Percentiles rank a stretch among this genome's conserved stretches.
Evolutionary conservation across 2,329 filamentous ascomycete genomes (phyloP).

Genomic region (Fusarium sp.): DNA sequence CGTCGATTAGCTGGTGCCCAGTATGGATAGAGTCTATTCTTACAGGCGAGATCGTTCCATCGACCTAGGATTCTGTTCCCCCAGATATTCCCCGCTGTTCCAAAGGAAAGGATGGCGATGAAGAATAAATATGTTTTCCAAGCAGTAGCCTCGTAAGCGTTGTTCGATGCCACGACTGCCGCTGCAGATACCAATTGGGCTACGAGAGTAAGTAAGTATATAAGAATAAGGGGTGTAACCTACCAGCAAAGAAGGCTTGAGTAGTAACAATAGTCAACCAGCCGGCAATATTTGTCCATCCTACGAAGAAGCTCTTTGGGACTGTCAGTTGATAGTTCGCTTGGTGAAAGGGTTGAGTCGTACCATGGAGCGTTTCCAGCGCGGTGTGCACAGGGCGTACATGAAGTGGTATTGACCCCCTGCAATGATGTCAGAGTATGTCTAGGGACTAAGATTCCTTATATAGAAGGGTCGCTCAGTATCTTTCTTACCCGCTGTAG

Average conservation of each 20-base stretch:
- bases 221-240: background rate
- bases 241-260: constrained; percentile 58
- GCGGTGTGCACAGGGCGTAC: constrained; percentile 55
- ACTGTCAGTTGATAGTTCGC: background rate
- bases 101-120: constrained; percentile 44
- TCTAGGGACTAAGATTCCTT: background rate
- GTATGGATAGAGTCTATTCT: accelerated
- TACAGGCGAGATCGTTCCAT: constrained; percentile 58
- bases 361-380: constrained; percentile 53
- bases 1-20: background rate
- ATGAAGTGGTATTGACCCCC: constrained; percentile 61
- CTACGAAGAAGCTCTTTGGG: constrained; percentile 57
- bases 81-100: constrained; percentile 50
- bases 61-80: constrained; percentile 56
- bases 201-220: constrained; percentile 12
- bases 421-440: accelerated
- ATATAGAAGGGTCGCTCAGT: too few relatives aligned
- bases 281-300: constrained; percentile 59
- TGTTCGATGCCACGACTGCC: constrained; percentile 56
- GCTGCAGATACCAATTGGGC: constrained; percentile 60
- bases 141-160: constrained; percentile 52
- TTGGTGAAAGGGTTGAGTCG: accelerated
- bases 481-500: constrained; percentile 53
- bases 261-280: constrained; percentile 60
- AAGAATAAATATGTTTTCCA: constrained; percentile 61